phyloP scores from a whole-genome alignment of 768 basidiomycete genomes.

The Phylloporus sp. region DNA sequence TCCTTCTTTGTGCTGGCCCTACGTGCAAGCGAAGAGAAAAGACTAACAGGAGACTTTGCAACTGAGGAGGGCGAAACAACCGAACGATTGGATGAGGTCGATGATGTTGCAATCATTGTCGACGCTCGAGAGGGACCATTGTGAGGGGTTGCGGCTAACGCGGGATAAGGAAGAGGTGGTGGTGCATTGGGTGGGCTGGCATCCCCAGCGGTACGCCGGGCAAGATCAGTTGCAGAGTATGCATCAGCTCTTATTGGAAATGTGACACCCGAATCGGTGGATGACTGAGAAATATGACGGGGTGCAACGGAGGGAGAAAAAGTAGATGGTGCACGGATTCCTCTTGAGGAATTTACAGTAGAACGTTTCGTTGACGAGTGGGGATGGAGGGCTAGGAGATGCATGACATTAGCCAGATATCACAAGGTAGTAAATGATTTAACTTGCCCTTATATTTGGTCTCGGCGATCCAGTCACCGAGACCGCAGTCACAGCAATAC shows the following conservation, averaged over 20 bases:
- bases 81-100: conserved; percentile 46
- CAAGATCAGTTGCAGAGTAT: conserved; percentile 70
- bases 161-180: conserved; percentile 70
- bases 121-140: conserved; percentile 27
- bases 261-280: conserved; percentile 69
- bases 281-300: conserved; percentile 65
- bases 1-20: conserved; percentile 54
- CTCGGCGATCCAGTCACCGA: conserved; percentile 68
- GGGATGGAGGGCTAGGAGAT: conserved; percentile 17
- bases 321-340: conserved; percentile 33
- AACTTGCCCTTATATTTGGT: conserved; percentile 50
- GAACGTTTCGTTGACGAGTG: conserved; percentile 26
- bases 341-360: conserved; percentile 18
- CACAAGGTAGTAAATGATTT: background rate
- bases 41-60: conserved; percentile 48
- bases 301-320: conserved; percentile 47
- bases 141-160: conserved; percentile 43
- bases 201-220: conserved; percentile 42
- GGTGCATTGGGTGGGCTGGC: conserved; percentile 50
- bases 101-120: conserved; percentile 34
- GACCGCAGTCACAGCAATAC: conserved; percentile 66
- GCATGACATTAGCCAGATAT: conserved; percentile 3
- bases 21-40: conserved; percentile 71
- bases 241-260: conserved; percentile 81
- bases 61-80: conserved; percentile 37